Conservation (phyloP, 2,329 filamentous ascomycete species). For the Colletotrichum coccodes region DNA sequence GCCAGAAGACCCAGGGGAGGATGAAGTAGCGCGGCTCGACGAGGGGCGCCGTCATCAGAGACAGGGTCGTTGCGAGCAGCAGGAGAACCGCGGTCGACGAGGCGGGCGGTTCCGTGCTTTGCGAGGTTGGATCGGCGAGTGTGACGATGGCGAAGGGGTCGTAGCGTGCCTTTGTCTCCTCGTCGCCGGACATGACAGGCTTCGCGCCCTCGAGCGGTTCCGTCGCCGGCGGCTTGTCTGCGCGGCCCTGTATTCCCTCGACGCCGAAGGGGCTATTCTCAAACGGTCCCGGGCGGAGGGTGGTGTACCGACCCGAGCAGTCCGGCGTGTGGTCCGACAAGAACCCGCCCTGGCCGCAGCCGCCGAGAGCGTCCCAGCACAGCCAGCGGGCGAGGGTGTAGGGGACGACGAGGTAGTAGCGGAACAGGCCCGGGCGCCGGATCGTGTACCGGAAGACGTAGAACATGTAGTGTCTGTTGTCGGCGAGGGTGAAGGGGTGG, state of each 20-base stretch:
- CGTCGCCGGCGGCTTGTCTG: constrained; percentile 6
- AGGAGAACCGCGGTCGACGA: constrained; percentile 66
- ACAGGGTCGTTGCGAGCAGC: constrained; percentile 77
- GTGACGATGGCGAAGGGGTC: constrained; percentile 33
- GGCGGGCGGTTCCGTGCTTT: constrained; percentile 43
- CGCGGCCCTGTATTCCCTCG: neutral
- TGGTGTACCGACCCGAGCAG: constrained; percentile 12
- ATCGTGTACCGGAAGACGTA: constrained; percentile 92
- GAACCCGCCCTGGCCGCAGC: constrained; percentile 39
- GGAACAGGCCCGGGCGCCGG: constrained; percentile 69
- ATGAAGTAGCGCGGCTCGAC: constrained; percentile 98
- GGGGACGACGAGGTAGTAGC: constrained; percentile 73
- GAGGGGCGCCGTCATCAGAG: constrained; percentile 86
- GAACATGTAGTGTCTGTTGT: constrained; percentile 97
- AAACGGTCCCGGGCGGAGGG: constrained; percentile 34
- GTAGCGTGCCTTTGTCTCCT: neutral
- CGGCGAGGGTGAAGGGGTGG: constrained; percentile 94
- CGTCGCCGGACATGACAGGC: neutral
- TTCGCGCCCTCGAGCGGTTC: neutral
- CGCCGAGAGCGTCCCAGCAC: constrained; percentile 71
- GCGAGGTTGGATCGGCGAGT: constrained; percentile 38
- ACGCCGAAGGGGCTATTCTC: constrained; percentile 42
- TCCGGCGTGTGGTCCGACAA: neutral
- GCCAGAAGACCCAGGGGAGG: constrained; percentile 93
- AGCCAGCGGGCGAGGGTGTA: constrained; percentile 80